Base-by-base conservation (phyloP, 2,329 filamentous ascomycete genomes). In the Ophiocordyceps robertsii region DNA sequence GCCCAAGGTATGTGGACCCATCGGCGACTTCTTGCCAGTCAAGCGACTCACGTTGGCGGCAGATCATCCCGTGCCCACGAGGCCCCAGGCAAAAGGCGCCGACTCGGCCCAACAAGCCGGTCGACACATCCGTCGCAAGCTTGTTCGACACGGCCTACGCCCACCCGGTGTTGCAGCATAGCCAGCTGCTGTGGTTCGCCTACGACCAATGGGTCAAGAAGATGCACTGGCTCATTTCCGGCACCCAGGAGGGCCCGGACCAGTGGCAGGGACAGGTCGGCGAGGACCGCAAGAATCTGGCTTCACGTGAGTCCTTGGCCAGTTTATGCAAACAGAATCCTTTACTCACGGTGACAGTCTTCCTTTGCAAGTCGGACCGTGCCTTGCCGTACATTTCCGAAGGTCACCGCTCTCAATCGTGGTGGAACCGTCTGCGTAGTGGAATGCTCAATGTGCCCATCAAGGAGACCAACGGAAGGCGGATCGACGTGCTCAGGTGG, bases 141-240 rank as follows among this genome's bases (percentile, higher is more conserved):
- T 51, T 73, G 6, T 72, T 73, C 45, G 69, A 73, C 46, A 72
- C 69, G 0, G 66, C 67, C 5, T 73, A 73, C 42, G 63, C 67
- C 6, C 69, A 70, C n/a, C 64, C 65, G 0, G 44, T 62, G 4
- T 54, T 73, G 0, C 64, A 68, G 44, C 59, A 59, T n/a, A 64
- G 63, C 13, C 55, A 49, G 1, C 45, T 67, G 3, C 58, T 66
- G 6, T 72, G 69, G 69, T 49, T 48, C 1, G 65, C 65, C 42
- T 73, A 73, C 45, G 64, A 72, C 41, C 48, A 51, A 21, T 70
- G 67, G 51, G 61, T 70, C 44, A 62, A 65, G 43, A 54, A 50
- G 10, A 66, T 67, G 45, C 61, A 67, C 39, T 64, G 56, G 51
- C 44, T 62, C 3, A 65, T 67, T 8, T 67, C 66, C 12, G 69